Percentiles rank a stretch among this genome's conserved stretches.
phyloP scores from a whole-genome alignment of 495 filamentous ascomycete genomes.

The Aspergillus baeticus region DNA sequence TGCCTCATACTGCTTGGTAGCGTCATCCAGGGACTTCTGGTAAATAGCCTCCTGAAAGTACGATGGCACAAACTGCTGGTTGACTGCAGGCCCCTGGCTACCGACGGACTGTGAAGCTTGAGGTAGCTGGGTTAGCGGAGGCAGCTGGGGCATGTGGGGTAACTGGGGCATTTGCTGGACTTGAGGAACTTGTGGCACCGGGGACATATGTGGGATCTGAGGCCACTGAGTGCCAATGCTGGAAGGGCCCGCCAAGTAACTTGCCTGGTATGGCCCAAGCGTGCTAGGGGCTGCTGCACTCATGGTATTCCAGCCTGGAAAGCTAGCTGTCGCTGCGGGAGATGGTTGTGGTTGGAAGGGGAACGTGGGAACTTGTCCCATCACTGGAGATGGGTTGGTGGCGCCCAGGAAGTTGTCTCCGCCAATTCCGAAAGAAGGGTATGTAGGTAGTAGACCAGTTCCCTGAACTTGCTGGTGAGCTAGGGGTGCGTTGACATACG shows the following conservation, averaged over 20 bases:
- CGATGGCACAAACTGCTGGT: slow-evolving; percentile 10
- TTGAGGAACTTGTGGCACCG: neutral
- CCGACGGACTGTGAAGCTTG: neutral
- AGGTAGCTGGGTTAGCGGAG: neutral
- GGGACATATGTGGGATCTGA: neutral
- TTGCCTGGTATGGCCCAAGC: slow-evolving; percentile 13
- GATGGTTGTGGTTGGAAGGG: slow-evolving; percentile 11
- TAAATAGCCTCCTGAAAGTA: slow-evolving; percentile 9
- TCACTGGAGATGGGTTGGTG: slow-evolving; percentile 14
- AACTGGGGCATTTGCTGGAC: neutral
- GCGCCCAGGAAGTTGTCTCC: slow-evolving; percentile 4
- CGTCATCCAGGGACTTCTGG: slow-evolving; percentile 22
- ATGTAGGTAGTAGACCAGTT: neutral
- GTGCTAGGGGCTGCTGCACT: neutral
- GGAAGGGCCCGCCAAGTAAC: slow-evolving; percentile 10
- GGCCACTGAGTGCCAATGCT: slow-evolving; percentile 13
- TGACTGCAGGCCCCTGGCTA: neutral
- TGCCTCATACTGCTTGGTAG: slow-evolving; percentile 23
- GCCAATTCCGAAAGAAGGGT: neutral
- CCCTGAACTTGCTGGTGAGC: neutral
- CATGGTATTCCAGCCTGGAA: slow-evolving; percentile 7
- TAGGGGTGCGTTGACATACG: neutral
- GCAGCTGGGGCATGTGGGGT: neutral
- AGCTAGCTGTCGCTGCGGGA: slow-evolving; percentile 5
- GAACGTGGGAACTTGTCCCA: slow-evolving; percentile 7